Percentiles rank a stretch among this genome's conserved stretches.
Conservation (phyloP, 1,284 basidiomycete genomes). For the Ceratobasidium sp. region DNA sequence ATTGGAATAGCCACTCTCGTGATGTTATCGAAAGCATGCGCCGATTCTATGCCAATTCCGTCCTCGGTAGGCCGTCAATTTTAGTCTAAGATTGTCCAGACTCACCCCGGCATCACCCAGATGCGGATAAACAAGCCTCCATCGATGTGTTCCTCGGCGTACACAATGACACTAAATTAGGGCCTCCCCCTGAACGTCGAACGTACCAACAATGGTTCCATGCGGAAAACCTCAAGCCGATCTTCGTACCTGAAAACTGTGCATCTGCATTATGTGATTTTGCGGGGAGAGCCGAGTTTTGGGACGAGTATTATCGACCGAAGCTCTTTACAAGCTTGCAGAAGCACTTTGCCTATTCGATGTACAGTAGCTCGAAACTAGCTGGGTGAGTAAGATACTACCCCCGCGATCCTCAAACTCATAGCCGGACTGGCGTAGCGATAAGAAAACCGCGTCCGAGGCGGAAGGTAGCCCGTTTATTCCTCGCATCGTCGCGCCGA, state of each 20-base stretch:
- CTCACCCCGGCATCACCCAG: constrained; percentile 56
- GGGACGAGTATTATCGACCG: constrained; percentile 92
- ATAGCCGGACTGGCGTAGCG: constrained; percentile 48
- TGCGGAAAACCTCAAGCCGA: constrained; percentile 71
- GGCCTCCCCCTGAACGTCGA: constrained; percentile 61
- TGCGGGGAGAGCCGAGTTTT: constrained; percentile 73
- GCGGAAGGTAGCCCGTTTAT: constrained; percentile 78
- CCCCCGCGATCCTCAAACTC: constrained; percentile 47
- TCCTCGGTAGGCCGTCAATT: constrained; percentile 68
- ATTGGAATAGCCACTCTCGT: constrained; percentile 98
- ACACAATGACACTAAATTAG: constrained; percentile 62
- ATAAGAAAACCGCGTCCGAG: constrained; percentile 73
- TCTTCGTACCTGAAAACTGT: constrained; percentile 69
- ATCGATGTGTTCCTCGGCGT: constrained; percentile 98
- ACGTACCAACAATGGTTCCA: constrained; percentile 87
- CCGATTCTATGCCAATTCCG: constrained; percentile 95
- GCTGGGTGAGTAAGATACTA: constrained; percentile 67
- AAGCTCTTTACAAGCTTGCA: constrained; percentile 81
- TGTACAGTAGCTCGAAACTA: constrained; percentile 85
- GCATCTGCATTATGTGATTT: constrained; percentile 66
- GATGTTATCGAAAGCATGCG: constrained; percentile 98
- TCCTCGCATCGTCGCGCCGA: constrained; percentile 54
- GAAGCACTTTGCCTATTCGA: constrained; percentile 86
- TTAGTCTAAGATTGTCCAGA: not conserved
- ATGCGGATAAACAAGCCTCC: constrained; percentile 97